Conservation (phyloP, 768 basidiomycete genomes). For the Lactarius trivialis region DNA sequence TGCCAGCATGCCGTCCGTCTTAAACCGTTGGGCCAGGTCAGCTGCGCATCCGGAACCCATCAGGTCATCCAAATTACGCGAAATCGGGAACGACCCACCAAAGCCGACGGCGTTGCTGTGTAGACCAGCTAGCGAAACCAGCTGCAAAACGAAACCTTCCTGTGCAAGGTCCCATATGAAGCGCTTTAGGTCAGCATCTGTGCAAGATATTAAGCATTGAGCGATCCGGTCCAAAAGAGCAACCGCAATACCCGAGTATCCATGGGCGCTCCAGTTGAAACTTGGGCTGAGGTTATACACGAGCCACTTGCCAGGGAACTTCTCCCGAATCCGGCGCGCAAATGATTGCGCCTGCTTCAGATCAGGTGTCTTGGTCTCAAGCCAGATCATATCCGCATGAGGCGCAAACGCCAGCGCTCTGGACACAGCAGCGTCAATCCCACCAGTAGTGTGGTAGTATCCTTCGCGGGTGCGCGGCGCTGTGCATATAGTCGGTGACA, state of each 20-base stretch:
- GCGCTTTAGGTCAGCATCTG: conserved; percentile 66
- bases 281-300: conserved; percentile 93
- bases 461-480: conserved; percentile 87
- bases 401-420: conserved; percentile 76
- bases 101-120: conserved; percentile 78
- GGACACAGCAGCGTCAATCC: conserved; percentile 74
- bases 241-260: conserved; percentile 51
- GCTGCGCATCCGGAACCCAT: conserved; percentile 34
- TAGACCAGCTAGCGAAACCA: conserved; percentile 86
- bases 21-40: conserved; percentile 73
- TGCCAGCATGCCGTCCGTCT: conserved; percentile 87
- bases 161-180: conserved; percentile 89
- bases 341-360: conserved; percentile 73
- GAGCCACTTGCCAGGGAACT: conserved; percentile 77
- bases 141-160: conserved; percentile 87
- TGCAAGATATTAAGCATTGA: conserved; percentile 22
- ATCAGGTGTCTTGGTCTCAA: conserved; percentile 88
- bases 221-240: neutral
- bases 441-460: conserved; percentile 82
- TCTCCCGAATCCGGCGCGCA: conserved; percentile 64
- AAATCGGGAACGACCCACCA: conserved; percentile 37
- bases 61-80: neutral
- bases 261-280: conserved; percentile 87
- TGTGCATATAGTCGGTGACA: conserved; percentile 26
- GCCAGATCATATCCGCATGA: conserved; percentile 86